Evolutionary conservation across 75 land plant species (phyloP).

Genomic region (Sequoia sempervirens): DNA sequence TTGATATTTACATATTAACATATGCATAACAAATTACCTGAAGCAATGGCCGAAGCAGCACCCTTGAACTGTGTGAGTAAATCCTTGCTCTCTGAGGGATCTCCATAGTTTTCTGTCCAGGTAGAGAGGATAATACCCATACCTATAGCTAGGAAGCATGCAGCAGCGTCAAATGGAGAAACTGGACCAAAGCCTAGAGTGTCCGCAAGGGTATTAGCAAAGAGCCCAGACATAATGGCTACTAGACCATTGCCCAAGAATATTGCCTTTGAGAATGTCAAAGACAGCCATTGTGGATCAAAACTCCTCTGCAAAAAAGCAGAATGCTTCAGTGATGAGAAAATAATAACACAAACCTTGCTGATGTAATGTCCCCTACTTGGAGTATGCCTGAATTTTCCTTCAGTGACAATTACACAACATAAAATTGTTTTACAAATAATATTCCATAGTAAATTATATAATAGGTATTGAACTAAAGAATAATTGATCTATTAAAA

Average conservation of each 20-base stretch:
- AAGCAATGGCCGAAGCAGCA: conserved; percentile 92
- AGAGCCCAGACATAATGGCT: conserved; percentile 85
- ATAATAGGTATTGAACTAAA: too few relatives aligned
- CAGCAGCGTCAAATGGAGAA: conserved; percentile 95
- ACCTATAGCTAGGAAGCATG: conserved; percentile 83
- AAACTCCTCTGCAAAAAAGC: conserved; percentile 78
- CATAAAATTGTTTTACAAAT: too few relatives aligned
- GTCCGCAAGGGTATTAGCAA: conserved; percentile 82
- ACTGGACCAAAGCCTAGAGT: conserved; percentile 84
- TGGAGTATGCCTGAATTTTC: too few relatives aligned
- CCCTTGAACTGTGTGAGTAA: conserved; percentile 74
- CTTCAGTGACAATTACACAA: too few relatives aligned
- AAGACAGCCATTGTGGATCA: conserved; percentile 91
- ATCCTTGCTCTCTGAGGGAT: conserved; percentile 84
- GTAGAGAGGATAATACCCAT: conserved; percentile 81
- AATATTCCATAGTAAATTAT: too few relatives aligned
- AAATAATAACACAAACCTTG: background rate
- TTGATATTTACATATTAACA: background rate
- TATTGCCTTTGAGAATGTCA: conserved; percentile 95
- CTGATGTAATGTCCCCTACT: too few relatives aligned
- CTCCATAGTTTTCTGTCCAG: conserved; percentile 94
- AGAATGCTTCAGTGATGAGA: background rate
- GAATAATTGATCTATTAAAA: too few relatives aligned
- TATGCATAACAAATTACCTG: conserved; percentile 44
- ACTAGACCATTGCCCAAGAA: conserved; percentile 95